phyloP scores from a whole-genome alignment of 2,329 filamentous ascomycete species.

The Phialocephala subalpina region DNA sequence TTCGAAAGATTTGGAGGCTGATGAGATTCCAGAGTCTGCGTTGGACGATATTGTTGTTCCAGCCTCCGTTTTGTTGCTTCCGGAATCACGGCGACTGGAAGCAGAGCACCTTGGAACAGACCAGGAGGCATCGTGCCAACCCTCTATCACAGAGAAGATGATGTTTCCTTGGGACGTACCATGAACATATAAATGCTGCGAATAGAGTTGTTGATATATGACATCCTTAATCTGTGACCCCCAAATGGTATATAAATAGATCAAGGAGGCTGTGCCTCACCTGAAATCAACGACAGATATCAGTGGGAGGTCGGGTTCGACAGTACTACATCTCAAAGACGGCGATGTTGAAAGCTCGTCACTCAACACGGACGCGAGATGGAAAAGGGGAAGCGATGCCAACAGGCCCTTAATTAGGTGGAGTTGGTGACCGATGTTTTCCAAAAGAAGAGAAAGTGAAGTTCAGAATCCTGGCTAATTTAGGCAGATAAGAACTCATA shows the following conservation, averaged over 20 bases:
- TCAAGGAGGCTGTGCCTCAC: not conserved
- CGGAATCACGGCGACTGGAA: constrained; percentile 26
- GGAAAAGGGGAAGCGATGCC: constrained; percentile 16
- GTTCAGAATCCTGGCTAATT: constrained; percentile 13
- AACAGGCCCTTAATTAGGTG: constrained; percentile 2
- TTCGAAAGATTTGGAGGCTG: constrained; percentile 23
- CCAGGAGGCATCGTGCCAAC: constrained; percentile 26
- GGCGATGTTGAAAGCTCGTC: constrained; percentile 13
- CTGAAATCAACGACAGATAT: not conserved
- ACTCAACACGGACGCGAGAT: constrained; percentile 17
- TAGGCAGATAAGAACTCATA: not conserved
- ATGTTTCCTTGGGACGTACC: not conserved
- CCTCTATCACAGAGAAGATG: not conserved
- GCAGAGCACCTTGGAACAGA: constrained; percentile 14
- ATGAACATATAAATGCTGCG: not conserved
- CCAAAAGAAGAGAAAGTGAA: constrained; percentile 15
- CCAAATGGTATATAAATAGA: constrained; percentile 5
- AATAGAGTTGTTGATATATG: constrained; percentile 2
- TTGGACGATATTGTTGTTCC: constrained; percentile 32
- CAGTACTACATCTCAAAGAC: not conserved
- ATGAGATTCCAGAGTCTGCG: constrained; percentile 24
- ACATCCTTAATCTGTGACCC: not conserved
- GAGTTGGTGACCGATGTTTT: not conserved
- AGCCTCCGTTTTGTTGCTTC: constrained; percentile 33
- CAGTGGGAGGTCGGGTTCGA: not conserved